Conservation (phyloP, 352 stramenopile species). For the Thalassiosira mediterranea region DNA sequence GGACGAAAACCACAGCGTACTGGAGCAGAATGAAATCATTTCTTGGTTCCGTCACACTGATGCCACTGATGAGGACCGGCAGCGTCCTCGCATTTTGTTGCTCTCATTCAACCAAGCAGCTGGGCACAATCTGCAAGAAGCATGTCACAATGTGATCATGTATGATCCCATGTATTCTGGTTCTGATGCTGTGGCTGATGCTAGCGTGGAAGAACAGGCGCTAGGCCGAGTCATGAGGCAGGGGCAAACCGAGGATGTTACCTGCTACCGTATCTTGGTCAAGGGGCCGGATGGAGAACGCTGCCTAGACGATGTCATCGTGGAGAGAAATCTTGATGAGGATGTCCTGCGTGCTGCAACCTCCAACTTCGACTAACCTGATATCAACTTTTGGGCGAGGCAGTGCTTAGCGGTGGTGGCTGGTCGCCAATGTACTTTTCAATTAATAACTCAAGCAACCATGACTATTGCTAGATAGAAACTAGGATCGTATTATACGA, state of each 20-base stretch:
- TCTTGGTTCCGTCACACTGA: slow-evolving; percentile 53
- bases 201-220: slow-evolving; percentile 51
- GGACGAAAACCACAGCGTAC: slow-evolving; percentile 43
- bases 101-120: slow-evolving; percentile 55
- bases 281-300: slow-evolving; percentile 39
- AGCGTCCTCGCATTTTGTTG: slow-evolving; percentile 50
- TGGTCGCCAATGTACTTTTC: too few species aligned
- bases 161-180: slow-evolving; percentile 55
- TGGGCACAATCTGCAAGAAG: slow-evolving; percentile 55
- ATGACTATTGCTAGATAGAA: too few species aligned
- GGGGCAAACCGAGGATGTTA: slow-evolving; percentile 50
- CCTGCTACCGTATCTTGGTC: slow-evolving; percentile 44
- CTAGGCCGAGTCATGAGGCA: slow-evolving; percentile 54
- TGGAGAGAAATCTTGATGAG: slow-evolving; percentile 51
- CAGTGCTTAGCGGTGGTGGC: too few species aligned
- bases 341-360: slow-evolving; percentile 39
- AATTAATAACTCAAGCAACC: too few species aligned
- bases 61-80: slow-evolving; percentile 52
- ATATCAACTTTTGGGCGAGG: too few species aligned
- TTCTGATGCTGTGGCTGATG: slow-evolving; percentile 49
- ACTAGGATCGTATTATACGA: too few species aligned
- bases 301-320: slow-evolving; percentile 47
- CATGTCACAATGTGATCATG: slow-evolving; percentile 59
- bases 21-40: slow-evolving; percentile 57
- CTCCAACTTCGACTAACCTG: slow-evolving; percentile 57